Evolutionary conservation across 1,139 yeast species (phyloP).

Genomic region (Pichia cactophila): DNA sequence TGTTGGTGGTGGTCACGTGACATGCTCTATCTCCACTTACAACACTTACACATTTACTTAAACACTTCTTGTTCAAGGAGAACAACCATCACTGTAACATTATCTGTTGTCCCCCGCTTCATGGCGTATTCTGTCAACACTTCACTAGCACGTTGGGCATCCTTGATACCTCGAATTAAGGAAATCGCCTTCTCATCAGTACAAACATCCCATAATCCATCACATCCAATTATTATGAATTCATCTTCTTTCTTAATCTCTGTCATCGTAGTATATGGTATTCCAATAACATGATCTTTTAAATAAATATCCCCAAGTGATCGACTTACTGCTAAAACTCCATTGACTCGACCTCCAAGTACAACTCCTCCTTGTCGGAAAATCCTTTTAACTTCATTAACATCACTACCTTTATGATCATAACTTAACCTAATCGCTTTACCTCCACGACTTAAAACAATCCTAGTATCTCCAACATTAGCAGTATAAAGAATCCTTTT

Average conservation of each 20-base stretch:
- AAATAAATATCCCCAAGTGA: constrained; percentile 92
- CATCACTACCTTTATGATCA: constrained; percentile 91
- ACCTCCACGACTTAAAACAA: constrained; percentile 69
- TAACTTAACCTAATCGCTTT: constrained; percentile 73
- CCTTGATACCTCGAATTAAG: constrained; percentile 45
- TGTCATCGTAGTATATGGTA: constrained; percentile 88
- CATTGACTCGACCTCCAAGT: constrained; percentile 88
- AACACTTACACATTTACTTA: constrained; percentile 2
- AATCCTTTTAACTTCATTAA: constrained; percentile 67
- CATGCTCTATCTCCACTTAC: neutral
- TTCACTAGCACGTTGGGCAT: constrained; percentile 64
- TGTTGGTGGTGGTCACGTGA: neutral
- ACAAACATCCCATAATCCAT: constrained; percentile 92
- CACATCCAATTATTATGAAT: constrained; percentile 83
- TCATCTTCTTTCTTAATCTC: constrained; percentile 58
- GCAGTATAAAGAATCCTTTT: constrained; percentile 82
- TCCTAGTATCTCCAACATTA: constrained; percentile 90
- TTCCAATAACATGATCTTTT: constrained; percentile 83
- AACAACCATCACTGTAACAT: constrained; percentile 87
- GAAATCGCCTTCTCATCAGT: constrained; percentile 77
- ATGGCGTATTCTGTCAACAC: constrained; percentile 69
- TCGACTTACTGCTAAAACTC: constrained; percentile 90
- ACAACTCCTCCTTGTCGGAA: constrained; percentile 77
- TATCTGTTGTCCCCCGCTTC: constrained; percentile 77
- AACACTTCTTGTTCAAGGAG: constrained; percentile 46